Evolutionary conservation across 2,329 filamentous ascomycete genomes (phyloP).

Genomic region (Fusarium protoensiforme): DNA sequence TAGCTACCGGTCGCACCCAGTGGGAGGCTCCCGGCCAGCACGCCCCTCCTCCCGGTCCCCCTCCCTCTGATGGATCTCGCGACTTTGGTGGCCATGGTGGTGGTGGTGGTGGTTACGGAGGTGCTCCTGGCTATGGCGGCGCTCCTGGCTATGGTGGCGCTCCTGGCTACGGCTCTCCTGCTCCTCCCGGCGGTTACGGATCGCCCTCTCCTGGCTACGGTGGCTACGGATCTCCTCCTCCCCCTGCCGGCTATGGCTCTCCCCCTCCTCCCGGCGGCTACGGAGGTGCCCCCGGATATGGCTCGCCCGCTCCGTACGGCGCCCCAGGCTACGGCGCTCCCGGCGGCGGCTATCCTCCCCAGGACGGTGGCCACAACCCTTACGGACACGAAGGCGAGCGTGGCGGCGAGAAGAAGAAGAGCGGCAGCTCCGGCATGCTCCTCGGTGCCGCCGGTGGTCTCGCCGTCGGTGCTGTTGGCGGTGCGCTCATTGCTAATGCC

Average conservation of each 20-base stretch:
- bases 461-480: constrained; percentile 66
- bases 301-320: constrained; percentile 23
- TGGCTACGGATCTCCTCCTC: constrained; percentile 2
- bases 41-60: constrained; percentile 36
- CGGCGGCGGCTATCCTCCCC: constrained; percentile 4
- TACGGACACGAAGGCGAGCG: constrained; percentile 33
- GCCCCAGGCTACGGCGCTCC: constrained; percentile 21
- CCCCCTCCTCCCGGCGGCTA: constrained; percentile 13
- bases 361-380: constrained; percentile 29
- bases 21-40: constrained; percentile 67
- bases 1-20: constrained; percentile 69
- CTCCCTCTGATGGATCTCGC: constrained; percentile 40
- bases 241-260: constrained; percentile 27
- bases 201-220: constrained; percentile 6
- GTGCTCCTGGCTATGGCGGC: constrained; percentile 33
- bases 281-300: constrained; percentile 13
- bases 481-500: constrained; percentile 67
- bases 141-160: constrained; percentile 9
- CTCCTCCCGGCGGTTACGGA: constrained; percentile 16
- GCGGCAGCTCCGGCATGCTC: constrained; percentile 64
- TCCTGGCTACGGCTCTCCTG: constrained; percentile 29
- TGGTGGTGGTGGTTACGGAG: constrained; percentile 25
- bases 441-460: constrained; percentile 70
- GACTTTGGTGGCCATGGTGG: constrained; percentile 33
- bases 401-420: constrained; percentile 47